A percentile compares a stretch with the other conserved stretches of the same genome.
These are phyloP conservation scores for Calonectria fujianensis DNA, from an alignment of 2,329 filamentous ascomycete species.

Conservation along the genomic window DNA sequence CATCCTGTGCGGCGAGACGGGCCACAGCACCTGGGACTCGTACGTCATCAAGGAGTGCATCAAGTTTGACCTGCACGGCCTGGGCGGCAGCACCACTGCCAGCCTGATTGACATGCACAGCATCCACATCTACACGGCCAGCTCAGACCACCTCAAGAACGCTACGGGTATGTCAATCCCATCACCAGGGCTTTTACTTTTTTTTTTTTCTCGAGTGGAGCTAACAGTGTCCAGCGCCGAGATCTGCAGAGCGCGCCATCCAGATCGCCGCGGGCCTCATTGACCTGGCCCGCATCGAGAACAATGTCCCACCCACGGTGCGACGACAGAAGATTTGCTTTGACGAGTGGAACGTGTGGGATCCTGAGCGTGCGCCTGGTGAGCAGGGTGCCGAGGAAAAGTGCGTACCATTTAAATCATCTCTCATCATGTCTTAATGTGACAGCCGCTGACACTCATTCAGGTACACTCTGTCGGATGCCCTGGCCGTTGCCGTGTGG, in stretches of 20 bases:
- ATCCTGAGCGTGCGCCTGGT: constrained; percentile 81
- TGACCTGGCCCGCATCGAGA: constrained; percentile 83
- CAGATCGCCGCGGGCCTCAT: constrained; percentile 81
- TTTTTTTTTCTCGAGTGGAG: not conserved
- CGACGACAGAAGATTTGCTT: constrained; percentile 84
- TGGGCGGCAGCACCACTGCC: constrained; percentile 58
- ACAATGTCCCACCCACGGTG: constrained; percentile 75
- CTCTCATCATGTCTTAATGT: not conserved
- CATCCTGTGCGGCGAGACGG: constrained; percentile 85
- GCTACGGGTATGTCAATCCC: constrained; percentile 62
- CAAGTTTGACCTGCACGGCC: constrained; percentile 60
- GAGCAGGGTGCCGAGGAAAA: constrained; percentile 82
- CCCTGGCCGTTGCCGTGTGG: constrained; percentile 84
- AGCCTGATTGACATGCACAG: constrained; percentile 85
- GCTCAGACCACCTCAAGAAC: constrained; percentile 68
- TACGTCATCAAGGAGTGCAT: constrained; percentile 83
- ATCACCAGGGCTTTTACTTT: not conserved
- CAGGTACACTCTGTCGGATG: constrained; percentile 82
- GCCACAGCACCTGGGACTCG: constrained; percentile 82
- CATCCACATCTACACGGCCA: constrained; percentile 86
- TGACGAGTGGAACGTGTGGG: constrained; percentile 92
- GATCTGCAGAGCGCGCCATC: constrained; percentile 83
- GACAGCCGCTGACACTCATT: not conserved
- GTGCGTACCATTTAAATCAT: constrained; percentile 33
- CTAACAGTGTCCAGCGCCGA: constrained; percentile 68